Conservation (phyloP, 2,329 filamentous ascomycete species). For the Alternaria sp. region DNA sequence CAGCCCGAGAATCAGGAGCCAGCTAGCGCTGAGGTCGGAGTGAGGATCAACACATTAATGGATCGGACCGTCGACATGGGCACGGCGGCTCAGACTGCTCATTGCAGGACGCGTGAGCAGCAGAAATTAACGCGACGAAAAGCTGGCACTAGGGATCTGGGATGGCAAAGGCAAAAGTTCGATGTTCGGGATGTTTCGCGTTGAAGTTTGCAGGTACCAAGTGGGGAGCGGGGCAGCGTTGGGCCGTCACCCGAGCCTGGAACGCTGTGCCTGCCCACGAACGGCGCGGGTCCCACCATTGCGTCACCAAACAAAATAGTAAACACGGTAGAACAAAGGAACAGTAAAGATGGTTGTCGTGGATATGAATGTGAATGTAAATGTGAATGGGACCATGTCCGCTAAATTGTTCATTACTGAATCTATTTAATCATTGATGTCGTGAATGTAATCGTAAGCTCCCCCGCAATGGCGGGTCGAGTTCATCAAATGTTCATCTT, state of each 20-base stretch:
- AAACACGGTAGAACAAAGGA: slow-evolving; percentile 7
- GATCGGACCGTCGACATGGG: neutral
- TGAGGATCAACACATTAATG: neutral
- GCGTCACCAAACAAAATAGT: slow-evolving; percentile 15
- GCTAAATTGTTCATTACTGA: slow-evolving; percentile 16
- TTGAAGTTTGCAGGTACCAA: slow-evolving; percentile 5
- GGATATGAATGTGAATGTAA: neutral
- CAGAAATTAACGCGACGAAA: neutral
- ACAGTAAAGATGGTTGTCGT: neutral
- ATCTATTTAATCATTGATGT: slow-evolving; percentile 23
- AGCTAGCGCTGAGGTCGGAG: neutral
- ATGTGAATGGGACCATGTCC: slow-evolving; percentile 1
- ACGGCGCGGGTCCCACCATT: slow-evolving; percentile 12
- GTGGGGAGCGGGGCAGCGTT: slow-evolving; percentile 17
- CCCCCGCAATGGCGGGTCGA: slow-evolving; percentile 21
- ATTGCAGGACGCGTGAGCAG: neutral
- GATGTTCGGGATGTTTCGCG: slow-evolving; percentile 3
- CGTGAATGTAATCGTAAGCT: slow-evolving; percentile 33
- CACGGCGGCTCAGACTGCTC: neutral
- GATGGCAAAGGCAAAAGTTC: slow-evolving; percentile 6
- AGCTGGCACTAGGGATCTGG: slow-evolving; percentile 1
- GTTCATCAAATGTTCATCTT: slow-evolving; percentile 22
- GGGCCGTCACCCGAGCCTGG: slow-evolving; percentile 12
- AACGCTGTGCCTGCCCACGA: slow-evolving; percentile 7
- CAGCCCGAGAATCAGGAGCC: neutral